Conservation (phyloP, 345 rosid genomes). For the Hypericum androsaemum region DNA sequence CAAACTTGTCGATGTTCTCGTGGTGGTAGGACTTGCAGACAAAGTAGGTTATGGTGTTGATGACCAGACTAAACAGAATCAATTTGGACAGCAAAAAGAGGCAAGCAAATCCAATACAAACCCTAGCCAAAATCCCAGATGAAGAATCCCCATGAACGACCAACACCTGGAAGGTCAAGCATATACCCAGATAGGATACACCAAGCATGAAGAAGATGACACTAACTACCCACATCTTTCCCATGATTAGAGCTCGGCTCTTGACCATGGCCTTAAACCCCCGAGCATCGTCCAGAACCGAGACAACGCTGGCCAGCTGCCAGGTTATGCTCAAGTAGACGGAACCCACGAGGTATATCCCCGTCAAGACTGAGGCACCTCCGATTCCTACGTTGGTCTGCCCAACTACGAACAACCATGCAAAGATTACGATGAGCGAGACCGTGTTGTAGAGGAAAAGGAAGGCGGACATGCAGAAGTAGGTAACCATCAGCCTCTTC, state of each 20-base stretch:
- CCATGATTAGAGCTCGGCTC: conserved; percentile 29
- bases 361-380: neutral
- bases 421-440: neutral
- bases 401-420: neutral
- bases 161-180: conserved; percentile 10
- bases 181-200: neutral
- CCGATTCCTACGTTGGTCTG: neutral
- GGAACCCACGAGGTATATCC: conserved; percentile 18
- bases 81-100: conserved; percentile 24
- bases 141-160: conserved; percentile 23
- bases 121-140: conserved; percentile 13
- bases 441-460: conserved; percentile 14
- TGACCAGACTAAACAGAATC: conserved; percentile 27
- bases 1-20: conserved; percentile 42
- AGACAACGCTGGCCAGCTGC: conserved; percentile 42
- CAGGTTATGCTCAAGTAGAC: conserved; percentile 31
- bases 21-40: conserved; percentile 55
- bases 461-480: conserved; percentile 22
- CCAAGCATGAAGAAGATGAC: conserved; percentile 17
- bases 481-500: conserved; percentile 42
- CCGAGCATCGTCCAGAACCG: conserved; percentile 39
- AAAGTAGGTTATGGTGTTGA: conserved; percentile 42
- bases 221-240: conserved; percentile 21
- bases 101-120: conserved; percentile 21
- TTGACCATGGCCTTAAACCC: conserved; percentile 32